Percentiles rank a stretch among this genome's conserved stretches.
Evolutionary conservation across 352 stramenopile genomes (phyloP).

Genomic region (Vaucheria bursata): DNA sequence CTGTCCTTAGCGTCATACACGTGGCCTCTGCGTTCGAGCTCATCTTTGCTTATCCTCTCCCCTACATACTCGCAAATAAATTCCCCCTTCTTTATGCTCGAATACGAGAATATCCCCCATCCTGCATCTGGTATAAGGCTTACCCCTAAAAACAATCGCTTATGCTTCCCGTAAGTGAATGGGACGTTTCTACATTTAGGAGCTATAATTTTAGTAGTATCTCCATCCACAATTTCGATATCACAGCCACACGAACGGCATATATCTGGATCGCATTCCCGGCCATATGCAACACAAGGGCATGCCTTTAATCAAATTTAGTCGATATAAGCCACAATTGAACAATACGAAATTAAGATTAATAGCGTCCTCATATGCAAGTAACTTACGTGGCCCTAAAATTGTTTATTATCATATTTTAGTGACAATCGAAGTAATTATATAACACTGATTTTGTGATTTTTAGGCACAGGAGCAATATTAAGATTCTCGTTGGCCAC

Average conservation of each 20-base stretch:
- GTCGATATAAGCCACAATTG: no score
- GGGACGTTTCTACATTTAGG: not conserved
- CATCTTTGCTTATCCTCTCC: conserved; percentile 78
- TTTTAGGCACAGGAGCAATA: no score
- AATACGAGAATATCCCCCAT: conserved; percentile 79
- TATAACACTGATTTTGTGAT: no score
- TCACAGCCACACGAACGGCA: not conserved
- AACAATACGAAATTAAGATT: no score
- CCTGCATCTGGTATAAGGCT: conserved; percentile 43
- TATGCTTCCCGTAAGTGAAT: not conserved
- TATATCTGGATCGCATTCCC: conserved; percentile 2
- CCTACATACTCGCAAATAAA: conserved; percentile 89
- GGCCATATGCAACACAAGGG: not conserved
- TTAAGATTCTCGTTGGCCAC: no score
- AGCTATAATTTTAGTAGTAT: not conserved
- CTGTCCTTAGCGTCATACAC: conserved; percentile 76
- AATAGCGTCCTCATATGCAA: no score
- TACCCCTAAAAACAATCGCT: not conserved
- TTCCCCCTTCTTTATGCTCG: conserved; percentile 74
- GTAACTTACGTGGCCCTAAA: no score
- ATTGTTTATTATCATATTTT: no score
- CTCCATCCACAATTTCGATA: not conserved
- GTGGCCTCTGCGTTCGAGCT: conserved; percentile 72
- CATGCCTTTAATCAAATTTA: conserved; percentile 10
- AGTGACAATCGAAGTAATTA: no score